These are phyloP conservation scores for Ophiostoma montium DNA, from an alignment of 2,329 filamentous ascomycete species.

Conservation along the genomic window DNA sequence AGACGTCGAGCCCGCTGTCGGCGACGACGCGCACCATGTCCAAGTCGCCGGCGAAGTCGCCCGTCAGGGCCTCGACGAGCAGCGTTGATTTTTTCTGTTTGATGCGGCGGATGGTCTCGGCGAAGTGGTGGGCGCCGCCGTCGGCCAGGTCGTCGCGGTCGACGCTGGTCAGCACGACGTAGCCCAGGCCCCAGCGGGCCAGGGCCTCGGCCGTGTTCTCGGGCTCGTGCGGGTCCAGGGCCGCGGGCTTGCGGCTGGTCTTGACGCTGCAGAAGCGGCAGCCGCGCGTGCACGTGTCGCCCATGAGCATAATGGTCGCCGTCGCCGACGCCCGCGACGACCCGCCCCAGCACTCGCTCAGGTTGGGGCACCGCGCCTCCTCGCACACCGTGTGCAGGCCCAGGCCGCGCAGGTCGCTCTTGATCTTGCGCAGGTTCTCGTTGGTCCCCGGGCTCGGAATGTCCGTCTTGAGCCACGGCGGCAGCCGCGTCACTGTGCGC, in stretches of 20 bases:
- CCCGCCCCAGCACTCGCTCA: slow-evolving; percentile 95
- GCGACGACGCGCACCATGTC: slow-evolving; percentile 82
- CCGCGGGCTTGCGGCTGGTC: slow-evolving; percentile 59
- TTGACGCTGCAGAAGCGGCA: slow-evolving; percentile 97
- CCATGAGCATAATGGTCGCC: slow-evolving; percentile 98
- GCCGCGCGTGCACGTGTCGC: slow-evolving; percentile 90
- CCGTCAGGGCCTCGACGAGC: slow-evolving; percentile 72
- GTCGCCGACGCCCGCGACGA: slow-evolving; percentile 78
- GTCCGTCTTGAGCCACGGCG: slow-evolving; percentile 90
- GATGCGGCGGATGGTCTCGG: slow-evolving; percentile 87
- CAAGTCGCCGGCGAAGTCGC: slow-evolving; percentile 73
- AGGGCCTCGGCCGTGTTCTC: slow-evolving; percentile 94
- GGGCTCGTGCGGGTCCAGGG: slow-evolving; percentile 88
- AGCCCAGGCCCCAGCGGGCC: slow-evolving; percentile 83
- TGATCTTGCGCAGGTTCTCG: slow-evolving; percentile 84
- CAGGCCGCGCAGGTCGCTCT: slow-evolving; percentile 78
- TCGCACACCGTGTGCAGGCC: slow-evolving; percentile 94
- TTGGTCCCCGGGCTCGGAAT: slow-evolving; percentile 58
- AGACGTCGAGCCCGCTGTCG: slow-evolving; percentile 81
- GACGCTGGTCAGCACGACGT: slow-evolving; percentile 86
- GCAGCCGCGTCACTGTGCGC: slow-evolving; percentile 58
- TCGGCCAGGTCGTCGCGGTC: slow-evolving; percentile 87
- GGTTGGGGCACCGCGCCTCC: slow-evolving; percentile 93
- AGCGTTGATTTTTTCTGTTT: slow-evolving; percentile 69
- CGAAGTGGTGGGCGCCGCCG: slow-evolving; percentile 78